phyloP scores from a whole-genome alignment of 1,139 yeast genomes.

The Suhomyces bribrorum region DNA sequence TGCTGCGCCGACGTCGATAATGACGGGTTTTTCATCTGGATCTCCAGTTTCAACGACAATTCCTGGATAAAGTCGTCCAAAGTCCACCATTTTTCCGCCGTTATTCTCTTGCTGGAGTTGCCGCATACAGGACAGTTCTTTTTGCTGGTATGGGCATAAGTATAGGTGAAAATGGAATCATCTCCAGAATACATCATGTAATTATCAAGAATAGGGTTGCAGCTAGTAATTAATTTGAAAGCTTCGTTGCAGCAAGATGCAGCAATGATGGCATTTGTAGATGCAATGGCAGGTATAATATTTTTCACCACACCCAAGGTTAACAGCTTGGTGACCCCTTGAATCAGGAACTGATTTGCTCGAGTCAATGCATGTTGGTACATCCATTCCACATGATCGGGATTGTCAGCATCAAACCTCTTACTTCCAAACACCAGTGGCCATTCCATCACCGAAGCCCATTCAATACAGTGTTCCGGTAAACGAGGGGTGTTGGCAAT shows the following conservation, averaged over 20 bases:
- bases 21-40: slow-evolving; percentile 53
- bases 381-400: slow-evolving; percentile 69
- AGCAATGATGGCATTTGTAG: slow-evolving; percentile 91
- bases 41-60: slow-evolving; percentile 30
- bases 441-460: slow-evolving; percentile 85
- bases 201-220: slow-evolving; percentile 70
- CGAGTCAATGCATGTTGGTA: slow-evolving; percentile 55
- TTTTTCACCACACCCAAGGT: slow-evolving; percentile 89
- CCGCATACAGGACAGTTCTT: slow-evolving; percentile 80
- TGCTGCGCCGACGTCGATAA: slow-evolving; percentile 43
- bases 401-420: slow-evolving; percentile 67
- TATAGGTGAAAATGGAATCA: slow-evolving; percentile 72
- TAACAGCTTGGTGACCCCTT: slow-evolving; percentile 68
- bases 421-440: slow-evolving; percentile 47
- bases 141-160: slow-evolving; percentile 62
- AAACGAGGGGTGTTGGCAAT: slow-evolving; percentile 91
- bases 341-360: slow-evolving; percentile 65
- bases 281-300: slow-evolving; percentile 91
- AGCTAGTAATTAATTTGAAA: slow-evolving; percentile 70
- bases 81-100: slow-evolving; percentile 42
- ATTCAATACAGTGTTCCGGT: slow-evolving; percentile 94
- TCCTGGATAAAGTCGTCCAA: slow-evolving; percentile 52
- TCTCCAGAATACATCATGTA: slow-evolving; percentile 88
- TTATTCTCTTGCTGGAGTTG: slow-evolving; percentile 34
- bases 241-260: slow-evolving; percentile 91